A percentile compares a stretch with the other conserved stretches of the same genome.
phyloP scores from a whole-genome alignment of 352 stramenopile species.

The Phytophthora pistaciae region DNA sequence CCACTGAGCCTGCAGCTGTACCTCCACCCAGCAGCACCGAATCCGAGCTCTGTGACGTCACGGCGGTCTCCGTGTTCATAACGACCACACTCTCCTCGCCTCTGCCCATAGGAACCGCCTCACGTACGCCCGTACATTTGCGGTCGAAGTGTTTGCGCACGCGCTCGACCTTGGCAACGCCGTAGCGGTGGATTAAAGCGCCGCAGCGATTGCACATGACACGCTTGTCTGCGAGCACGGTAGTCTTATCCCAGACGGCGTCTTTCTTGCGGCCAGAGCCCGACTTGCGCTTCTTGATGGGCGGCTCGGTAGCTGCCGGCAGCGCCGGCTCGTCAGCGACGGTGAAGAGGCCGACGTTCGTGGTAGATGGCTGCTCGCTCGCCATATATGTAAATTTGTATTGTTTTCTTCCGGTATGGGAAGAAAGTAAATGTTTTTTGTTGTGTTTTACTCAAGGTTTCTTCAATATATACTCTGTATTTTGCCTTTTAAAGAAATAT shows the following conservation, averaged over 20 bases:
- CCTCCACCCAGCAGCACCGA: background rate
- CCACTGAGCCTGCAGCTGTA: background rate
- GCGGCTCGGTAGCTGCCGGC: conserved; percentile 1
- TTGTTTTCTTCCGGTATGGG: conserved; percentile 21
- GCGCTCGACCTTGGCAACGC: conserved; percentile 74
- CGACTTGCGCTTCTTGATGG: conserved; percentile 45
- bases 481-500: too few species aligned
- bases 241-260: conserved; percentile 66
- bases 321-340: conserved; percentile 15
- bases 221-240: conserved; percentile 61
- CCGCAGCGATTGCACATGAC: conserved; percentile 77
- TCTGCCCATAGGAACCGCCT: background rate
- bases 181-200: conserved; percentile 70
- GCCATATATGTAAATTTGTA: conserved; percentile 14
- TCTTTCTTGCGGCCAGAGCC: conserved; percentile 54
- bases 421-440: conserved; percentile 12
- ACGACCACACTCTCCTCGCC: background rate
- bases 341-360: conserved; percentile 16
- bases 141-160: conserved; percentile 77
- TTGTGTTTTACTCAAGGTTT: conserved; percentile 17
- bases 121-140: conserved; percentile 52
- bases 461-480: too few species aligned
- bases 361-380: conserved; percentile 19
- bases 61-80: conserved; percentile 8
- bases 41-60: background rate